Conservation (phyloP, 1,139 yeast species). For the Pichia sp. region DNA sequence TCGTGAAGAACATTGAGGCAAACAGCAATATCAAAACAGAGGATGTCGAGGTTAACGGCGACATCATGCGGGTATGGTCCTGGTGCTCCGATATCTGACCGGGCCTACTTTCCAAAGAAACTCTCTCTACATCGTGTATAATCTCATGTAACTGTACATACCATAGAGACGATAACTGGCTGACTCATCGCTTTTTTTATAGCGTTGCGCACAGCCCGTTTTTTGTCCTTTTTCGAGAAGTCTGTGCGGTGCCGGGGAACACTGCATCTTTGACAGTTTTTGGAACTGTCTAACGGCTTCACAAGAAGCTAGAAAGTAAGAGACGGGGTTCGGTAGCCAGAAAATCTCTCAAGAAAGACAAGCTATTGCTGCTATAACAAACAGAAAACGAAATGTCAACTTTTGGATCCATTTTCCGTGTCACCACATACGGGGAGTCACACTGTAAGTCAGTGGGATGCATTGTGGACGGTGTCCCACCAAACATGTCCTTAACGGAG, state of each 20-base stretch:
- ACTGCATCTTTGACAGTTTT: not conserved
- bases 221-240: not conserved
- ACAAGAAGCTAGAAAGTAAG: too few relatives aligned
- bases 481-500: conserved; percentile 81
- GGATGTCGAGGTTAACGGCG: conserved; percentile 74
- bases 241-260: not conserved
- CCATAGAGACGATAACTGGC: not conserved
- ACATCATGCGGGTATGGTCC: conserved; percentile 84
- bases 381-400: conserved; percentile 47
- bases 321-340: too few relatives aligned
- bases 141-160: not conserved
- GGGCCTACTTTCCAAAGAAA: too few relatives aligned
- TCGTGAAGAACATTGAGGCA: conserved; percentile 55
- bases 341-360: too few relatives aligned
- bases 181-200: not conserved
- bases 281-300: not conserved
- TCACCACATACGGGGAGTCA: conserved; percentile 96
- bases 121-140: too few relatives aligned
- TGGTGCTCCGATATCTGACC: conserved; percentile 56
- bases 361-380: not conserved
- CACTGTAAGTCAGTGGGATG: conserved; percentile 99
- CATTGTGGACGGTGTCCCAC: conserved; percentile 97
- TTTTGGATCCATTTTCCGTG: conserved; percentile 59
- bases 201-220: not conserved
- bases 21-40: conserved; percentile 59